A percentile compares a stretch with the other conserved stretches of the same genome.
These are phyloP conservation scores for Pseudonitzschia delicatissima DNA, from an alignment of 108 stramenopile genomes.

Conservation along the genomic window DNA sequence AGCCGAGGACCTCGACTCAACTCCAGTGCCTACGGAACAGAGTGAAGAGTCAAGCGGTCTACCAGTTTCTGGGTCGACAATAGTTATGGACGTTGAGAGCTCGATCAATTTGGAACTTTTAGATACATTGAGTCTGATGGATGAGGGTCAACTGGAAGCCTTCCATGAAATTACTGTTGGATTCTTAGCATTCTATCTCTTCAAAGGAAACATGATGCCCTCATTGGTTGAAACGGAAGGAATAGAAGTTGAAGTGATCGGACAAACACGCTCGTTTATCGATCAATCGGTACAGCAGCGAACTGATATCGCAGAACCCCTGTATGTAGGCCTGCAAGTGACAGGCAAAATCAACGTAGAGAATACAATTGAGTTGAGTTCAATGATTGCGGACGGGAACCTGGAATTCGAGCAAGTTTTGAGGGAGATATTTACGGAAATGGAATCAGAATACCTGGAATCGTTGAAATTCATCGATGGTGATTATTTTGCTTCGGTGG, in stretches of 20 bases:
- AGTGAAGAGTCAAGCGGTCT: too few species aligned
- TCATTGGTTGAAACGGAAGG: neutral
- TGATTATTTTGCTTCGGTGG: neutral
- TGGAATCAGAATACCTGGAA: neutral
- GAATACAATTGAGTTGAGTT: neutral
- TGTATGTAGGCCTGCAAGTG: neutral
- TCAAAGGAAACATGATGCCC: neutral
- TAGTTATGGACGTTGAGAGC: conserved; percentile 1
- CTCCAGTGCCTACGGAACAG: too few species aligned
- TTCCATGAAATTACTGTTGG: conserved; percentile 6
- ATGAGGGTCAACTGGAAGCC: neutral
- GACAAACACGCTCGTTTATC: conserved; percentile 1
- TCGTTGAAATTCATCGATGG: neutral
- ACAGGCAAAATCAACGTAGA: neutral
- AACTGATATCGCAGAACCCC: neutral
- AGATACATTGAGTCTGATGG: conserved; percentile 9
- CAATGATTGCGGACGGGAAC: neutral
- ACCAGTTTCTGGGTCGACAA: too few species aligned
- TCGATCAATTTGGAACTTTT: neutral
- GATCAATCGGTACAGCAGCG: neutral
- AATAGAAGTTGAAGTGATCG: neutral
- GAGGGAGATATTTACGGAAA: neutral
- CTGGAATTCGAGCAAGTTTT: neutral
- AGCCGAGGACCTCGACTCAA: too few species aligned
- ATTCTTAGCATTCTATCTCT: conserved; percentile 7